Percentiles rank a stretch among this genome's conserved stretches.
phyloP scores from a whole-genome alignment of 2,329 filamentous ascomycete genomes.

The Colletotrichum brevisporum region DNA sequence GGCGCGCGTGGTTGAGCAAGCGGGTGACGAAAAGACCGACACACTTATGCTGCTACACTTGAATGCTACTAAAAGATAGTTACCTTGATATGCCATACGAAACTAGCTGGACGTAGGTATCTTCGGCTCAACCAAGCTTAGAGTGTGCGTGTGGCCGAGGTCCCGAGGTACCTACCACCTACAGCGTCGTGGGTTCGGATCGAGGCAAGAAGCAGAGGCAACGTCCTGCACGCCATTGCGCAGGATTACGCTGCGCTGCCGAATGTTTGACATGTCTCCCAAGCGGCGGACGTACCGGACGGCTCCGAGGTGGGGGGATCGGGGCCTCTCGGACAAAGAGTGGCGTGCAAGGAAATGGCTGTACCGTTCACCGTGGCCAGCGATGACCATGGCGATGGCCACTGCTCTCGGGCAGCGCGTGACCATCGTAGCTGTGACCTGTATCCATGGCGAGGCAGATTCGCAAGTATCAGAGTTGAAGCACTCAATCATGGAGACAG shows the following conservation, averaged over 20 bases:
- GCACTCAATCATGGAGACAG: background rate
- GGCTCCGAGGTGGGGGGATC: constrained; percentile 21
- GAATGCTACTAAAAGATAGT: too few relatives aligned
- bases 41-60: too few relatives aligned
- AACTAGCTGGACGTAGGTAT: too few relatives aligned
- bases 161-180: background rate
- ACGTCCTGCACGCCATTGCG: constrained; percentile 13
- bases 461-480: background rate
- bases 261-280: background rate
- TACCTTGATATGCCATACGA: too few relatives aligned
- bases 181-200: background rate
- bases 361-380: constrained; percentile 3
- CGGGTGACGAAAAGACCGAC: too few relatives aligned
- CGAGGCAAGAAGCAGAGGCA: constrained; percentile 1
- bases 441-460: background rate
- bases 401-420: background rate
- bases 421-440: too few relatives aligned
- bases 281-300: constrained; percentile 5
- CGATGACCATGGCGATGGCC: background rate
- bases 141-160: too few relatives aligned
- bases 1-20: background rate
- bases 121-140: too few relatives aligned
- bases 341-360: background rate
- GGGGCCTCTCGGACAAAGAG: constrained; percentile 13
- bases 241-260: constrained; percentile 16